phyloP scores from a whole-genome alignment of 1,139 yeast species.

The Lodderomyces orthopsilosis region DNA sequence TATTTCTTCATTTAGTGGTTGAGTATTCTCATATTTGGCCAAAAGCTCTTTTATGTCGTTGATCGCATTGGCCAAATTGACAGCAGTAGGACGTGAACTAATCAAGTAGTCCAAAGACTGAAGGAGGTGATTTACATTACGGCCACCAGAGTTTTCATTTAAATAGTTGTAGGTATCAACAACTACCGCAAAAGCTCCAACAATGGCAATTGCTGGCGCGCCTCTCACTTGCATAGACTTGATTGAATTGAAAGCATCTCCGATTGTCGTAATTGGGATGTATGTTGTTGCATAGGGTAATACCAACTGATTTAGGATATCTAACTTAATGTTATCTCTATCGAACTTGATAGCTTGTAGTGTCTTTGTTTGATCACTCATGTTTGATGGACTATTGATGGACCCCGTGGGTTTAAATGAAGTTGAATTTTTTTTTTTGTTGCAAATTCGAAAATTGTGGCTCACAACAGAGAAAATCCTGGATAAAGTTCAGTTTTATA shows the following conservation, averaged over 20 bases:
- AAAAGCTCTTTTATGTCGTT: slow-evolving; percentile 49
- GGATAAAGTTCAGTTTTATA: too few species aligned
- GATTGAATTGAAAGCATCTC: slow-evolving; percentile 79
- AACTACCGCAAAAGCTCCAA: slow-evolving; percentile 82
- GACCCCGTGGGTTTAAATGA: slow-evolving; percentile 1
- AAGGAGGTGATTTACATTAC: slow-evolving; percentile 30
- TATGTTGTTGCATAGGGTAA: slow-evolving; percentile 79
- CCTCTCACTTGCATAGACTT: slow-evolving; percentile 94
- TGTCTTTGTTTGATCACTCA: slow-evolving; percentile 17
- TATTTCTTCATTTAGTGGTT: slow-evolving; percentile 25
- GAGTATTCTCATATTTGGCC: slow-evolving; percentile 5
- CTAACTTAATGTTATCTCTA: slow-evolving; percentile 41
- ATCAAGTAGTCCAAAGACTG: slow-evolving; percentile 62
- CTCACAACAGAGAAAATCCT: not conserved
- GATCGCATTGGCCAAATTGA: slow-evolving; percentile 80
- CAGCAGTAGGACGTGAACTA: slow-evolving; percentile 92
- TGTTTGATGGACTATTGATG: not conserved
- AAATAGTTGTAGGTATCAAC: slow-evolving; percentile 50
- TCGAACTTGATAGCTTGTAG: slow-evolving; percentile 73
- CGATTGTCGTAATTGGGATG: slow-evolving; percentile 54
- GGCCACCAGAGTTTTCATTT: not conserved
- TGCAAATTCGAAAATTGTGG: slow-evolving; percentile 1
- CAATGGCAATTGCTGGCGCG: slow-evolving; percentile 97
- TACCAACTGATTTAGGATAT: slow-evolving; percentile 74
- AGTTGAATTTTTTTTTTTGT: not conserved